These are phyloP conservation scores for Platanthera guangdongensis DNA, from an alignment of 106 monocot species.

Conservation along the genomic window DNA sequence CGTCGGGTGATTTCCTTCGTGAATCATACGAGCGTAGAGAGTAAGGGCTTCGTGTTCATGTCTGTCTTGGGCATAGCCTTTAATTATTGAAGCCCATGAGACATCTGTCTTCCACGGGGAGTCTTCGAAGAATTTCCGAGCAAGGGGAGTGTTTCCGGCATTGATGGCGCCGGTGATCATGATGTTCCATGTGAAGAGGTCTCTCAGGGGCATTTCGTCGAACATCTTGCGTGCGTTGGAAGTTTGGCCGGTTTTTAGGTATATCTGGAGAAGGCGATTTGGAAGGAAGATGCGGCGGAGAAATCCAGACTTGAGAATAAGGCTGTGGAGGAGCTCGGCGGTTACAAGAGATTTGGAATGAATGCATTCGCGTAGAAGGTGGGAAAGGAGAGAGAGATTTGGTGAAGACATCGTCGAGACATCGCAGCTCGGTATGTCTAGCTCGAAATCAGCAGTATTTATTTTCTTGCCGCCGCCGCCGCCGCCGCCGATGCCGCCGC, in stretches of 20 bases:
- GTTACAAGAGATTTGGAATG: neutral
- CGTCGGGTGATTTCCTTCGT: neutral
- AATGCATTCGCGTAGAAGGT: neutral
- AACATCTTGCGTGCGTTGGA: neutral
- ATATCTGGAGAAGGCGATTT: neutral
- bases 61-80: neutral
- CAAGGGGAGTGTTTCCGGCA: neutral
- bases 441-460: too few species aligned
- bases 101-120: neutral
- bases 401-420: neutral
- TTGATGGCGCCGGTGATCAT: neutral
- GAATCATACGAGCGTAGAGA: neutral
- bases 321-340: neutral
- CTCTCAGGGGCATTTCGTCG: neutral
- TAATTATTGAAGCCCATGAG: neutral
- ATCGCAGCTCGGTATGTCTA: too few species aligned
- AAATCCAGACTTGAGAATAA: neutral
- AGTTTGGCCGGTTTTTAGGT: neutral
- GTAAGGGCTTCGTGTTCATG: neutral
- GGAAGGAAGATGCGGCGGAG: neutral
- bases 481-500: too few species aligned
- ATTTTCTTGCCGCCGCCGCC: too few species aligned
- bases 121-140: constrained; percentile 2
- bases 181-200: neutral
- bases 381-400: neutral